A percentile compares a stretch with the other conserved stretches of the same genome.
Conservation (phyloP, 108 stramenopile species). For the Aurantiochytrium sp. region DNA sequence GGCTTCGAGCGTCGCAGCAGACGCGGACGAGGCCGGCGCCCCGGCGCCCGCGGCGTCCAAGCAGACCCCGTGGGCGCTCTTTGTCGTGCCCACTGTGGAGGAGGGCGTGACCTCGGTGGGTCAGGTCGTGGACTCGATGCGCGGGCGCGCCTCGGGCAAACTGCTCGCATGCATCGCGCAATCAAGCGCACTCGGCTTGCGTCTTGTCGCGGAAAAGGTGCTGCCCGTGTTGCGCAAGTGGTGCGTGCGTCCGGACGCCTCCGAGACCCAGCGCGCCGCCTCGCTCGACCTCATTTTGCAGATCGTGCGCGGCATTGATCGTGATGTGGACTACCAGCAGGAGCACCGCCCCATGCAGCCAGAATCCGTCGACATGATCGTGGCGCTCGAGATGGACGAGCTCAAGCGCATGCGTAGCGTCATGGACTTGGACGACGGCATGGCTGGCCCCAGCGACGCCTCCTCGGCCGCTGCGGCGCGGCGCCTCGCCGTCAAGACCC, state of each 20-base stretch:
- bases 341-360: background rate
- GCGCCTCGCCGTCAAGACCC: background rate
- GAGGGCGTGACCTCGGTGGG: background rate
- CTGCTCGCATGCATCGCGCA: background rate
- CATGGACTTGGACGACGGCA: background rate
- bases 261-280: conserved; percentile 10
- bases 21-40: background rate
- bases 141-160: background rate
- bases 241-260: conserved; percentile 11
- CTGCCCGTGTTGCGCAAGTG: background rate
- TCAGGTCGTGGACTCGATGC: background rate
- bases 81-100: background rate
- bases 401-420: background rate
- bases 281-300: background rate
- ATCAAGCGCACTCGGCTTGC: background rate
- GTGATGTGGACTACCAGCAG: background rate
- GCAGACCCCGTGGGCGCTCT: background rate
- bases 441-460: background rate
- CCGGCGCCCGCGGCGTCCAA: background rate
- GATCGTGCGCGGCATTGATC: background rate
- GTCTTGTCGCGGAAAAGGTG: background rate
- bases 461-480: background rate
- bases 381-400: background rate
- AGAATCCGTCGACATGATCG: background rate
- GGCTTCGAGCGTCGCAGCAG: background rate